Evolutionary conservation across 257 asterid genomes (phyloP), one percentile per base, ranked within the genome.

Genomic region (Capsicum pubescens): DNA sequence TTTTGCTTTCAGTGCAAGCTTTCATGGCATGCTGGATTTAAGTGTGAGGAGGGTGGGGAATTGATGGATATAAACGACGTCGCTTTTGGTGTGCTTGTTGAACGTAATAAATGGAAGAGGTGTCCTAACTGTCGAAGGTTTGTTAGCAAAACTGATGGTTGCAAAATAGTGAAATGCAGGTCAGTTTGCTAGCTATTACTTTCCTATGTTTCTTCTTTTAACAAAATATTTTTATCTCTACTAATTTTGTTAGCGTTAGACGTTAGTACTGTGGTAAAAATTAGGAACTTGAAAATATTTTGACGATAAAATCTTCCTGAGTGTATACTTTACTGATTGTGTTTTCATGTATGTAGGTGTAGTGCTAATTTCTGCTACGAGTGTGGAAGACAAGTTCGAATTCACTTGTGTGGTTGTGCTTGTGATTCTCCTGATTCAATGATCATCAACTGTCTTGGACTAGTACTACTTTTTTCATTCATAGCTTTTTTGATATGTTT

Each of bases 1-100:
- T 87, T 95, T 72, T 95, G 98, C 84, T 93, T 95, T 36, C 63
- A 86, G 85, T 92, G 97, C 59, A 85, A 89, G 87, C 68, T 81
- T 83, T 85, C 79, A 48, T 91, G 94, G 94, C 96, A 92, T 48
- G 89, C 92, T 7, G 91, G 93, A 81, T 88, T 92, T 63, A 85
- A 87, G 80, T 91, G 96, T 77, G 88, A 86, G 56, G 95, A 94
- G 87, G 86, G 89, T 58, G 86, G 86, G 79, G 87, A 85, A 58
- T 11, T 71, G 21, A 88, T 88, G 90, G 94, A 95, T 46, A 9
- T 52, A n/a, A 39, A 68, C 4, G 76, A 67, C 50, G 48, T 67
- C 48, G 48, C 42, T 35, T n/a, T 71, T 9, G 79, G 56, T 44
- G 14, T 5, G 79, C 36, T 71, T 71, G 79, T 35, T 71, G 79